Evolutionary conservation across 2,329 filamentous ascomycete genomes (phyloP).

Genomic region (Byssoonygena ceratinophila): DNA sequence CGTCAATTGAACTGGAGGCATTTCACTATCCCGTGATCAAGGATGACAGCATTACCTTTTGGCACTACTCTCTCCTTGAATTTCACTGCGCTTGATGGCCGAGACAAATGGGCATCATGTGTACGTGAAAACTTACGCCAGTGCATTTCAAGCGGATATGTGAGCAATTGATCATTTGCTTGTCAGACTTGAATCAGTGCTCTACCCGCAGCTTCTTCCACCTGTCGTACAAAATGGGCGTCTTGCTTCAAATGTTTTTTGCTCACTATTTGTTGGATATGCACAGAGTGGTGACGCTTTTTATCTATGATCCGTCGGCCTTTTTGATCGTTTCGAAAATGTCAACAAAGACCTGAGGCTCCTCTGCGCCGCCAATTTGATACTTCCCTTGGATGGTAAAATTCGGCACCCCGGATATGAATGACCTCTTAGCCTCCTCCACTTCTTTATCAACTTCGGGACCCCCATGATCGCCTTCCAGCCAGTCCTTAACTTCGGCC

Average conservation of each 20-base stretch:
- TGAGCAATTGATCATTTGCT: background rate
- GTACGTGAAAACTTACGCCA: background rate
- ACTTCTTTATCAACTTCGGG: slow-evolving; percentile 50
- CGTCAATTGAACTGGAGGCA: too few relatives aligned
- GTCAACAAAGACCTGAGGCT: slow-evolving; percentile 55
- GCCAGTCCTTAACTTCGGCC: slow-evolving; percentile 44
- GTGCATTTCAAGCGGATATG: background rate
- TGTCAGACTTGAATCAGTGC: background rate
- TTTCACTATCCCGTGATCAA: background rate
- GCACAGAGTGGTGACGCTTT: background rate
- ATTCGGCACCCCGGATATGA: slow-evolving; percentile 60
- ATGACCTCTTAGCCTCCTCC: slow-evolving; percentile 41
- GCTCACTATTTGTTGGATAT: too few relatives aligned
- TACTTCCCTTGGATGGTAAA: slow-evolving; percentile 61
- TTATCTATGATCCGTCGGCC: background rate
- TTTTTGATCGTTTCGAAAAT: slow-evolving; percentile 53
- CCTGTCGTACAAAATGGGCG: background rate
- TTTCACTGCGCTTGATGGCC: background rate
- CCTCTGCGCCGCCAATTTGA: slow-evolving; percentile 61
- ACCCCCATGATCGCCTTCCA: slow-evolving; percentile 46
- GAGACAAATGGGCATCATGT: background rate
- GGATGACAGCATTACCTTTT: background rate
- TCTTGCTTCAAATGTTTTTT: too few relatives aligned
- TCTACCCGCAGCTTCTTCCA: background rate
- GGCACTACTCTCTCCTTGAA: background rate